A percentile compares a stretch with the other conserved stretches of the same genome.
Evolutionary conservation across 805 yeast species (phyloP).

Genomic region (Starmera amethionina): DNA sequence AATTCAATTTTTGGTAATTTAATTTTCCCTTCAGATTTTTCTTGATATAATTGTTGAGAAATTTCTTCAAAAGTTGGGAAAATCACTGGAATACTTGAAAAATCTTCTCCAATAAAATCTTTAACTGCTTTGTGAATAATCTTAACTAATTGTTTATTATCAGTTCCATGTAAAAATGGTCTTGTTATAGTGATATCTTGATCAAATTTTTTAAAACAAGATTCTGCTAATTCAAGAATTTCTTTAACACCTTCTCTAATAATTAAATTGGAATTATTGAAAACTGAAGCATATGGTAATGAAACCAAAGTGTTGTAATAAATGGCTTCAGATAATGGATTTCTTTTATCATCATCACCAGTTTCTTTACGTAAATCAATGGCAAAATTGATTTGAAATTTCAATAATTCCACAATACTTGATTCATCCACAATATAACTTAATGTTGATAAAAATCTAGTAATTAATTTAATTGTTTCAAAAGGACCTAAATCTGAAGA

Average conservation of each 20-base stretch:
- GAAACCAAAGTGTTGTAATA: conserved; percentile 52
- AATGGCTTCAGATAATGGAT: conserved; percentile 57
- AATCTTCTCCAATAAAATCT: conserved; percentile 27
- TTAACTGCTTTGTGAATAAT: conserved; percentile 44
- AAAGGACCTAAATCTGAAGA: conserved; percentile 45
- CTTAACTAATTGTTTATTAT: conserved; percentile 36
- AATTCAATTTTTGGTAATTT: conserved; percentile 17
- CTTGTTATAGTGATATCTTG: conserved; percentile 14
- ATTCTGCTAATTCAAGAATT: conserved; percentile 35
- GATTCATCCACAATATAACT: conserved; percentile 50
- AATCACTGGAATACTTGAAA: conserved; percentile 27
- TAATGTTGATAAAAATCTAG: conserved; percentile 62
- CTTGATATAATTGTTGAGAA: conserved; percentile 3
- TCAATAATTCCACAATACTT: conserved; percentile 37
- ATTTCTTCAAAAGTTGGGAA: conserved; percentile 27
- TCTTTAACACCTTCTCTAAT: conserved; percentile 28
- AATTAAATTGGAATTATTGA: conserved; percentile 23
- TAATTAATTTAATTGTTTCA: conserved; percentile 58
- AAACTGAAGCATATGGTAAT: conserved; percentile 53
- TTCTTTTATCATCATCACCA: conserved; percentile 26
- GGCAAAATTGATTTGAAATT: conserved; percentile 37
- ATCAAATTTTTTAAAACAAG: conserved; percentile 21
- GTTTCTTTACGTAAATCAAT: conserved; percentile 38
- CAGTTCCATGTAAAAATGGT: conserved; percentile 17
- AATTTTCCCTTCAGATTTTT: conserved; percentile 6